phyloP scores from a whole-genome alignment of 2,329 filamentous ascomycete species.

The Aspergillus calidoustus region DNA sequence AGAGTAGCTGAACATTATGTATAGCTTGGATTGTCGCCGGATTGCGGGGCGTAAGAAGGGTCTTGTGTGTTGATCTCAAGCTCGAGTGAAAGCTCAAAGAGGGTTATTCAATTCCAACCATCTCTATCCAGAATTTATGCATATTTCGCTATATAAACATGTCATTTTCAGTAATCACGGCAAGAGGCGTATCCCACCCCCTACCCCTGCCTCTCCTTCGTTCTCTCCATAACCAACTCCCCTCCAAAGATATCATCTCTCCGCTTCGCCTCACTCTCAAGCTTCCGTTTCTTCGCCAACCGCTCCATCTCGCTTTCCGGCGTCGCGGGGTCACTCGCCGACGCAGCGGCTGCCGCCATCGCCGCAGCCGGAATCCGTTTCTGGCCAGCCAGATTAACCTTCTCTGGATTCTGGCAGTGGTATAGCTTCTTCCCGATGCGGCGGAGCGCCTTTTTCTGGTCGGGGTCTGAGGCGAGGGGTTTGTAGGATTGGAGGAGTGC shows the following conservation, averaged over 20 bases:
- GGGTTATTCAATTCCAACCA: background rate
- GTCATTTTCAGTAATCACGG: background rate
- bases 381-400: slow-evolving; percentile 47
- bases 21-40: too few relatives aligned
- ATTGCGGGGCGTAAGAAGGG: too few relatives aligned
- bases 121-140: background rate
- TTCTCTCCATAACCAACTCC: slow-evolving; percentile 41
- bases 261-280: slow-evolving; percentile 39
- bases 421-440: slow-evolving; percentile 55
- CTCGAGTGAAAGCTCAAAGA: too few relatives aligned
- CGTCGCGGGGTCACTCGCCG: slow-evolving; percentile 30
- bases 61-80: too few relatives aligned
- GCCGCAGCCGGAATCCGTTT: slow-evolving; percentile 47
- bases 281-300: slow-evolving; percentile 46
- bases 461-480: slow-evolving; percentile 42
- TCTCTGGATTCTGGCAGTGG: slow-evolving; percentile 55
- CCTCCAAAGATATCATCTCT: slow-evolving; percentile 42
- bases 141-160: background rate
- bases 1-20: too few relatives aligned
- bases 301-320: slow-evolving; percentile 44
- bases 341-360: slow-evolving; percentile 22
- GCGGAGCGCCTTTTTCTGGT: slow-evolving; percentile 48
- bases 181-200: background rate
- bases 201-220: slow-evolving; percentile 27
- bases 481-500: slow-evolving; percentile 46